Evolutionary conservation across 2,329 filamentous ascomycete genomes (phyloP).

Genomic region (Piedraia hortae): DNA sequence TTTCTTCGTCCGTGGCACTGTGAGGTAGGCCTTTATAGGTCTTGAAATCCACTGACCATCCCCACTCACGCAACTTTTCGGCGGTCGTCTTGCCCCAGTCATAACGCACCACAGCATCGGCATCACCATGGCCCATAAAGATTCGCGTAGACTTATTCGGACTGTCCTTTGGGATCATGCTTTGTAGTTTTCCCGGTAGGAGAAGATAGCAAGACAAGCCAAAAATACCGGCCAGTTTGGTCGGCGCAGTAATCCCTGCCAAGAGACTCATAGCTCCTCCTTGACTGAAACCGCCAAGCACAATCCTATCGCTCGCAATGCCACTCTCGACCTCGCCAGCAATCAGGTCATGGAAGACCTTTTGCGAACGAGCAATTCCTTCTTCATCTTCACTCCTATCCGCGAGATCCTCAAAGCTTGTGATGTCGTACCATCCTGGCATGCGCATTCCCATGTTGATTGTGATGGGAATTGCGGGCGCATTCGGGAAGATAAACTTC

Average conservation of each 20-base stretch:
- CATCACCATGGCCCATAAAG: conserved; percentile 68
- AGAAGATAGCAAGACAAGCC: conserved; percentile 62
- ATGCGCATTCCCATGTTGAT: conserved; percentile 48
- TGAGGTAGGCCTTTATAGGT: conserved; percentile 54
- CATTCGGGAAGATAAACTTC: conserved; percentile 83
- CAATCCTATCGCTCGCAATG: conserved; percentile 56
- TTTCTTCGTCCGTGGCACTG: conserved; percentile 47
- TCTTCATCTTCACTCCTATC: conserved; percentile 32
- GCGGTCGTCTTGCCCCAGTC: conserved; percentile 40
- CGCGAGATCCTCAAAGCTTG: conserved; percentile 16
- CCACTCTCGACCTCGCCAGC: conserved; percentile 54
- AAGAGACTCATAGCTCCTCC: conserved; percentile 72
- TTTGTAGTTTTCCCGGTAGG: conserved; percentile 22
- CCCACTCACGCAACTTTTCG: conserved; percentile 37
- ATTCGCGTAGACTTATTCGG: conserved; percentile 39
- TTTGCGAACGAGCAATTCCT: conserved; percentile 45
- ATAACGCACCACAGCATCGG: conserved; percentile 44
- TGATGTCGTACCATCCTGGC: conserved; percentile 74
- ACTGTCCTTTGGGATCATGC: conserved; percentile 22
- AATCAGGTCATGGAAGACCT: conserved; percentile 56
- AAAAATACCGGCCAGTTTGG: conserved; percentile 67
- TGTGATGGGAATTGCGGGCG: conserved; percentile 24
- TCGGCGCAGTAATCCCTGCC: conserved; percentile 42
- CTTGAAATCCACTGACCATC: conserved; percentile 48
- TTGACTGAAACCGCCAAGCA: conserved; percentile 65